Percentiles rank a stretch among this genome's conserved stretches.
Conservation (phyloP, 1,284 basidiomycete species). For the Moesziomyces sp. region DNA sequence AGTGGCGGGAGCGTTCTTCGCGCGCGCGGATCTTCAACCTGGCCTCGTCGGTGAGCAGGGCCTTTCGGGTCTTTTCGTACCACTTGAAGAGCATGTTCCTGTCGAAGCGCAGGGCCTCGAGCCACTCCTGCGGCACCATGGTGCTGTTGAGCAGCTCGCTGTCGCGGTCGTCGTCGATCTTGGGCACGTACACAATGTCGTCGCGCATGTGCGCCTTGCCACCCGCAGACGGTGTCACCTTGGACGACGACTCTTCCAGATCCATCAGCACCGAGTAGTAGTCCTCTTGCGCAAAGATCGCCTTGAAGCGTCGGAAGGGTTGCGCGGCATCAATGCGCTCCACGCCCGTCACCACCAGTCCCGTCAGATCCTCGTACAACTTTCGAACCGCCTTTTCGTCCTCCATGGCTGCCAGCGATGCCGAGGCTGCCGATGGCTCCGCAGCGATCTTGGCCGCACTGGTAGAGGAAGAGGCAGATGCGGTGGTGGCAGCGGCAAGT, state of each 20-base stretch:
- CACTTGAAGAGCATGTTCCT: slow-evolving; percentile 40
- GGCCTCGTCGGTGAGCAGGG: slow-evolving; percentile 27
- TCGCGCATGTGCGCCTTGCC: slow-evolving; percentile 25
- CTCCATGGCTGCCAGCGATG: slow-evolving; percentile 27
- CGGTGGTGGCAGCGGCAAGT: slow-evolving; percentile 13
- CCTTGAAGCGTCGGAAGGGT: slow-evolving; percentile 44
- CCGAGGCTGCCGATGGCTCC: slow-evolving; percentile 9
- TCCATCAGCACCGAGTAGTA: slow-evolving; percentile 61
- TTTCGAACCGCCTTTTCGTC: slow-evolving; percentile 60
- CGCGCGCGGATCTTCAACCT: slow-evolving; percentile 19
- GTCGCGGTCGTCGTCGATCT: slow-evolving; percentile 56
- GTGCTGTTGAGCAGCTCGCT: slow-evolving; percentile 30
- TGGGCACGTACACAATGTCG: slow-evolving; percentile 62
- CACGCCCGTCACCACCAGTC: slow-evolving; percentile 56
- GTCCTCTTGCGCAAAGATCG: slow-evolving; percentile 58
- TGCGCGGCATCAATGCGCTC: slow-evolving; percentile 28
- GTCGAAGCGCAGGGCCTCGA: slow-evolving; percentile 39
- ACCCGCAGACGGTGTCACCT: slow-evolving; percentile 4
- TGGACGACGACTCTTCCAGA: slow-evolving; percentile 51
- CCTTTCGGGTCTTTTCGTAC: slow-evolving; percentile 47
- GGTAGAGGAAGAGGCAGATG: slow-evolving; percentile 5
- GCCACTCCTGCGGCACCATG: slow-evolving; percentile 35
- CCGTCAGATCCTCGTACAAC: slow-evolving; percentile 66
- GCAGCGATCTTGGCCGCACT: background rate
- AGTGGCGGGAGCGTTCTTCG: slow-evolving; percentile 22